A percentile compares a stretch with the other conserved stretches of the same genome.
These are phyloP conservation scores for Euphorbia peplus DNA, from an alignment of 345 rosid species.

Conservation along the genomic window DNA sequence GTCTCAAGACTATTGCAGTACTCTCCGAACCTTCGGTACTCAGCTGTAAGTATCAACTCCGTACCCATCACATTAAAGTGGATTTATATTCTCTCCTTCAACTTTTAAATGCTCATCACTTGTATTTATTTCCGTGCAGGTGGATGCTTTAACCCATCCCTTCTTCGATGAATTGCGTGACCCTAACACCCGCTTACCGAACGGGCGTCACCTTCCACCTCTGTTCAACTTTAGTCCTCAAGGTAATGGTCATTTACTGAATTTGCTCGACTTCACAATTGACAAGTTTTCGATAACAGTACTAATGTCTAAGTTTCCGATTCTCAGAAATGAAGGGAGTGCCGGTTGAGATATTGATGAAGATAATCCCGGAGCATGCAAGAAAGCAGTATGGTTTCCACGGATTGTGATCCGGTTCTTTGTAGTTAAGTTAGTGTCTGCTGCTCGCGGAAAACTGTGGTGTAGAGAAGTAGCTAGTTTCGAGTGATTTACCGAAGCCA, in stretches of 20 bases:
- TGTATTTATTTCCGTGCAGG: conserved; percentile 32
- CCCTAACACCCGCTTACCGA: conserved; percentile 68
- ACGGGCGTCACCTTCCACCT: conserved; percentile 90
- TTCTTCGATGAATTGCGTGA: conserved; percentile 94
- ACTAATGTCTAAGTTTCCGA: not conserved
- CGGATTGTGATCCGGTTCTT: conserved; percentile 52
- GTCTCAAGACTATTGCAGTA: conserved; percentile 94
- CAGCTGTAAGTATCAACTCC: conserved; percentile 62
- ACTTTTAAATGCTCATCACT: not conserved
- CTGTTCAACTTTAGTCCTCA: conserved; percentile 89
- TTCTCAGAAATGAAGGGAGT: conserved; percentile 80
- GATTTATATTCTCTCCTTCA: not conserved
- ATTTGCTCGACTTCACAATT: not conserved
- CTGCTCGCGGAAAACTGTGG: conserved; percentile 28
- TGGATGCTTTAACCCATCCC: conserved; percentile 86
- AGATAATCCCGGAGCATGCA: conserved; percentile 80
- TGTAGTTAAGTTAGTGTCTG: conserved; percentile 27
- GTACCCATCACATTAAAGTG: not conserved
- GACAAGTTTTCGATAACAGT: conserved; percentile 1
- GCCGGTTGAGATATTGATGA: conserved; percentile 56
- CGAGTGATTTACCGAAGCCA: conserved; percentile 10
- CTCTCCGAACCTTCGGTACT: conserved; percentile 89
- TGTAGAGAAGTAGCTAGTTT: conserved; percentile 28
- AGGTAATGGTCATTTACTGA: conserved; percentile 39
- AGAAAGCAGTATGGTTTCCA: conserved; percentile 78